phyloP scores from a whole-genome alignment of 2,329 filamentous ascomycete species.

The Ceratocystis ficicola region DNA sequence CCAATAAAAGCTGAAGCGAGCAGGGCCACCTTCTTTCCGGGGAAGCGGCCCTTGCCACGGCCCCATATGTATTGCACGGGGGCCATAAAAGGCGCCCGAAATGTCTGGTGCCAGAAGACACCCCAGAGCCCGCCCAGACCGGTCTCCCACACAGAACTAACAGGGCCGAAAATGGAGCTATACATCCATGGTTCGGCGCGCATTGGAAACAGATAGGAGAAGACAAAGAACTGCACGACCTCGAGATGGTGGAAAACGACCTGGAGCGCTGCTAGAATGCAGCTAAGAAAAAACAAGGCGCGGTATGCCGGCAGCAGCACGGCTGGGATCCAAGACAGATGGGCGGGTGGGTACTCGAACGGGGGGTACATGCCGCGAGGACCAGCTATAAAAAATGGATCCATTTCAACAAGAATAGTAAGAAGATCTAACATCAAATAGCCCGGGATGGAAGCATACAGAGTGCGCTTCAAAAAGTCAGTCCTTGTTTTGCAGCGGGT shows the following conservation, averaged over 20 bases:
- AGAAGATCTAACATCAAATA: constrained; percentile 60
- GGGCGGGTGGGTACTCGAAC: constrained; percentile 31
- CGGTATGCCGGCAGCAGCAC: constrained; percentile 43
- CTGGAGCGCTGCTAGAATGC: constrained; percentile 48
- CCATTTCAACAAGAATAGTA: constrained; percentile 51
- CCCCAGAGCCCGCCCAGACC: constrained; percentile 78
- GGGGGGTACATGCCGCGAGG: constrained; percentile 25
- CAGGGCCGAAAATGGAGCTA: constrained; percentile 44
- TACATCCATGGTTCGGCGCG: constrained; percentile 41
- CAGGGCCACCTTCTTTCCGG: constrained; percentile 26
- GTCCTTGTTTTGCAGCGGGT: constrained; percentile 31
- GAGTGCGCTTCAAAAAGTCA: constrained; percentile 34
- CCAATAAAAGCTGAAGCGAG: constrained; percentile 47
- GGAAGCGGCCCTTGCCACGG: constrained; percentile 28
- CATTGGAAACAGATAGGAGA: constrained; percentile 41
- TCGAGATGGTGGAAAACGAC: constrained; percentile 49
- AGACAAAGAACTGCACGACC: constrained; percentile 40
- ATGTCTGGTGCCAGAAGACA: constrained; percentile 81
- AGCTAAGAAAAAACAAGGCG: constrained; percentile 42
- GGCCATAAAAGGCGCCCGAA: constrained; percentile 58
- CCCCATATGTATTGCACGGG: constrained; percentile 41
- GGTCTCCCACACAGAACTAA: constrained; percentile 45
- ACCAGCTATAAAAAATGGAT: constrained; percentile 62
- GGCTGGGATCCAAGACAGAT: constrained; percentile 34
- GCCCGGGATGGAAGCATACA: constrained; percentile 38